Conservation (phyloP, 2,329 filamentous ascomycete genomes). For the Cladosporium austrohemisphaericum region DNA sequence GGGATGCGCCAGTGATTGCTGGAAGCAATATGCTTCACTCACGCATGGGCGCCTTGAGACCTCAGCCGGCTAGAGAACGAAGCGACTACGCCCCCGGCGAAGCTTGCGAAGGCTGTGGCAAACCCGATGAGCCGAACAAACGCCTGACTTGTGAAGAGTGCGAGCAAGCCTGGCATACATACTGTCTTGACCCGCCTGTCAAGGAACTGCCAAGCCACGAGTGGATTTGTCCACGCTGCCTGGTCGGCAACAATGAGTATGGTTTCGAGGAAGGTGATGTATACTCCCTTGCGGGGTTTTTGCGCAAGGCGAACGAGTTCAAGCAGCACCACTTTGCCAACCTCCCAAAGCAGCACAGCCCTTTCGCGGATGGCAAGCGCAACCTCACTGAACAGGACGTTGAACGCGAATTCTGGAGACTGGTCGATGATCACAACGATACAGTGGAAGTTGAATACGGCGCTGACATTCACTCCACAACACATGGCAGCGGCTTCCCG, state of each 20-base stretch:
- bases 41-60: conserved; percentile 70
- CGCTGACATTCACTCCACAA: conserved; percentile 96
- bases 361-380: conserved; percentile 72
- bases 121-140: conserved; percentile 65
- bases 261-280: conserved; percentile 95
- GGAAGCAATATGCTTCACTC: conserved; percentile 96
- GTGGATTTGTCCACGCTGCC: conserved; percentile 93
- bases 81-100: conserved; percentile 57
- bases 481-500: conserved; percentile 93
- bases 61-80: conserved; percentile 54
- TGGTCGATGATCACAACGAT: conserved; percentile 90
- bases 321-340: conserved; percentile 91
- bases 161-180: conserved; percentile 80
- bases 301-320: conserved; percentile 92
- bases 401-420: conserved; percentile 92
- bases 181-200: conserved; percentile 83
- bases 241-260: conserved; percentile 94
- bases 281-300: conserved; percentile 92
- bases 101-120: conserved; percentile 80
- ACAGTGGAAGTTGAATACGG: conserved; percentile 98
- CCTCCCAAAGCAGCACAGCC: conserved; percentile 57
- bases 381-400: conserved; percentile 92
- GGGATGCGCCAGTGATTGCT: conserved; percentile 78
- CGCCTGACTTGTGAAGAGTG: conserved; percentile 87
- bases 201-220: conserved; percentile 77